Evolutionary conservation across 1,284 basidiomycete genomes (phyloP), one percentile per base, ranked within the genome.

Genomic region (Agroathelia rolfsii): DNA sequence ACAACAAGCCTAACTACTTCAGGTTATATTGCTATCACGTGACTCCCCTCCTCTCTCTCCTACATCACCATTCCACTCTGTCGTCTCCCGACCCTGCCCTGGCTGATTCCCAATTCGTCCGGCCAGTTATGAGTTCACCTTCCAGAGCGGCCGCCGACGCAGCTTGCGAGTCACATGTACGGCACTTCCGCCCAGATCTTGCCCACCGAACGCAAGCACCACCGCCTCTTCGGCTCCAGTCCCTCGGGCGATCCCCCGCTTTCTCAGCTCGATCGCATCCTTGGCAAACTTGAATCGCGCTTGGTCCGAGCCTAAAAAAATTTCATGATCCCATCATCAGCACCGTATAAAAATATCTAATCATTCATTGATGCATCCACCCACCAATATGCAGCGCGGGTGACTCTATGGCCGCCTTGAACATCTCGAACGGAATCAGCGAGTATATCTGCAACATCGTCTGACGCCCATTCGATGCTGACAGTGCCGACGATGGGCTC

Each of bases 281-380:
- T 90, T 90, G 8, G 86, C 84, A 55, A 90, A 92, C 48, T 79
- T 81, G 61, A 89, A 92, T 31, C 87, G 76, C 39, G 76, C 72
- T 51, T 89, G 86, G 56, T 84, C 83, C 39, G 81, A 73, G 26
- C 80, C 83, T 81, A 46, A 24, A 34, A 24, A 18, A 34, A 39
- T 14, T 9, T 27, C 30, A 16, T n/a, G n/a, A n/a, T 15, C 33
- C 10, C 29, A 28, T n/a, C n/a, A 16, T 24, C 22, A 30, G 21
- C 19, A 38, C 24, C 13, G 28, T 29, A 32, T 3, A 12, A 14
- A 7, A 14, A 28, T 2, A 17, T n/a, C 16, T 24, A 8, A 21
- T 14, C 5, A 25, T 16, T 17, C 10, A 21, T 14, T n/a, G 12
- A 35, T 33, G 17, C 13, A 39, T 30, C n/a, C n/a, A 59, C 75